These are phyloP conservation scores for Euryodendron excelsum DNA, from an alignment of 148 eudicot species.

Conservation along the genomic window DNA sequence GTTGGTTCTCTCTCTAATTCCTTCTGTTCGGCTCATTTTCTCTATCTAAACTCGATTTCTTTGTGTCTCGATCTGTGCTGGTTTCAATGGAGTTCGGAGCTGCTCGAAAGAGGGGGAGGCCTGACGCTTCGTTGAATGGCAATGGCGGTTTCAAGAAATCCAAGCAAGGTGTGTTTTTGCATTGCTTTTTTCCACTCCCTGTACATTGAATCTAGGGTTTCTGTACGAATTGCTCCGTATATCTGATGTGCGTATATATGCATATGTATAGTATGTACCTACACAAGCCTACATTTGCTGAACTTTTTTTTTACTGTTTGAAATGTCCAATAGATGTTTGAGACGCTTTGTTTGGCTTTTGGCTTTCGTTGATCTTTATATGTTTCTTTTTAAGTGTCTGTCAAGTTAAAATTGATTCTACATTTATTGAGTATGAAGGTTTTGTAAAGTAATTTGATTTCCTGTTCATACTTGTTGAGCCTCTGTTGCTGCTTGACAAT, in stretches of 20 bases:
- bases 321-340: too few relatives aligned
- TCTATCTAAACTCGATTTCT: background rate
- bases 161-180: conserved; percentile 44
- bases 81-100: conserved; percentile 59
- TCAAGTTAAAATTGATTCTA: background rate
- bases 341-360: too few relatives aligned
- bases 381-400: background rate
- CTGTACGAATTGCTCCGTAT: background rate
- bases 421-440: background rate
- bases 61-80: background rate
- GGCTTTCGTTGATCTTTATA: background rate
- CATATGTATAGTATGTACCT: too few relatives aligned
- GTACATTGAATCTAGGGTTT: background rate
- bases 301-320: background rate
- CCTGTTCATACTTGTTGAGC: background rate
- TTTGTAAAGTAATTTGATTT: background rate
- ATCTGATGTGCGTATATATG: background rate
- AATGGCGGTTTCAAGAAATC: conserved; percentile 65
- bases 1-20: background rate
- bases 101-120: conserved; percentile 54
- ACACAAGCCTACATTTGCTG: background rate
- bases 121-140: conserved; percentile 40
- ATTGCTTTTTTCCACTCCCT: background rate
- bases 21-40: background rate
- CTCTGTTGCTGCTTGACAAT: background rate